phyloP scores from a whole-genome alignment of 306 rosid species.

The Neltuma alba region DNA sequence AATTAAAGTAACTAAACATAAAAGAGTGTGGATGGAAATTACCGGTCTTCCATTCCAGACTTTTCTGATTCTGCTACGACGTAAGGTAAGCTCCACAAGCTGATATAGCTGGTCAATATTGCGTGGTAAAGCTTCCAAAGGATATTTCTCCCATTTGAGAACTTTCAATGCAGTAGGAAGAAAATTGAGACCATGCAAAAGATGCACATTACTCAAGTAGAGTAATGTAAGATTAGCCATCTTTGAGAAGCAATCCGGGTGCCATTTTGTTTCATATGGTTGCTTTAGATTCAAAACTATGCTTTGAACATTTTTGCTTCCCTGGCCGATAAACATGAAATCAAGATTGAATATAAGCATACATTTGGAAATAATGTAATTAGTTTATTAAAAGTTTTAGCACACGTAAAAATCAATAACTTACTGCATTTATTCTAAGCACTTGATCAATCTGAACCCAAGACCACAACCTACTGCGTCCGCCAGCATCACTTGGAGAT shows the following conservation, averaged over 20 bases:
- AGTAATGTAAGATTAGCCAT: constrained; percentile 18
- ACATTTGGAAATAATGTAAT: not conserved
- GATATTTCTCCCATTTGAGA: not conserved
- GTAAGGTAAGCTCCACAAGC: constrained; percentile 3
- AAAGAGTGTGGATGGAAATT: not conserved
- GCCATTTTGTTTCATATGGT: not conserved
- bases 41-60: constrained; percentile 15
- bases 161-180: constrained; percentile 16
- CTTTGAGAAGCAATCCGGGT: not conserved
- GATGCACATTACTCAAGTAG: not conserved
- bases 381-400: not conserved
- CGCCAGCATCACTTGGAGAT: not conserved
- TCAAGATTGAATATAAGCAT: not conserved
- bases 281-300: not conserved
- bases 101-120: not conserved
- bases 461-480: constrained; percentile 17
- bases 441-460: not conserved
- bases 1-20: too few relatives aligned
- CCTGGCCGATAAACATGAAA: constrained; percentile 12
- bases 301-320: not conserved
- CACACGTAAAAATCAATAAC: not conserved
- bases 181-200: not conserved
- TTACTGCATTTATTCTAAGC: not conserved
- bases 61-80: not conserved
- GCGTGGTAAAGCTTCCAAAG: constrained; percentile 1